Base-by-base conservation (phyloP, 331 rosid species). In the Erythrophleum ivorense region DNA sequence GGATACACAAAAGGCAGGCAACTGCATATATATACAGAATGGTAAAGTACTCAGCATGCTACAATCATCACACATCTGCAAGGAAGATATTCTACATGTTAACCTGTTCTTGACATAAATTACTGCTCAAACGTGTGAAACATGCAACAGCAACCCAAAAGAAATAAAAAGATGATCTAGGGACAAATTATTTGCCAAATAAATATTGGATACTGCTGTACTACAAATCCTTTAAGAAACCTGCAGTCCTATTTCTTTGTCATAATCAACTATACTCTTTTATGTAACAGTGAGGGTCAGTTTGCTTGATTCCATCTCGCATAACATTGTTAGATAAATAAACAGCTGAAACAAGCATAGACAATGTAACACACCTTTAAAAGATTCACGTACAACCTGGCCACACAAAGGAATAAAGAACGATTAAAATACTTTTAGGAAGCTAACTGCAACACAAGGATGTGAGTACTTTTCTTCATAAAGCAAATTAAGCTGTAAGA, bases 341-440 rank as follows among this genome's bases (percentile, higher is more conserved):
- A 83, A 57, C 43, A 79, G 75, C 38, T 38, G 62, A 78, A 79
- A 71, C 69, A 64, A 77, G 24, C 82, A 80, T 71, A 84, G 75
- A 68, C 68, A 84, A 81, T 57, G 59, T 80, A 71, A 87, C 94
- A 79, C 82, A 94, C 97, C 97, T 91, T 87, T 85, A 81, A 87
- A 87, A 79, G 92, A 88, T 84, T 94, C 98, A 85, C 97, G 91
- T 65, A 86, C 73, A 63, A 94, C 91, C 98, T 94, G 95, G 80
- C 78, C 63, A 83, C 57, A 85, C 81, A 85, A 83, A 66, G 77
- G 66, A 84, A 81, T 45, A 52, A 48, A 71, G 79, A 79, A 72
- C 55, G 34, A 78, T 76, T 71, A 79, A 63, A 78, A 74, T 64
- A 70, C 73, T 64, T 64, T 34, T 19, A 80, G 72, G 70, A 62